Evolutionary conservation across 352 stramenopile species (phyloP).

Genomic region (Sclerospora graminicola): DNA sequence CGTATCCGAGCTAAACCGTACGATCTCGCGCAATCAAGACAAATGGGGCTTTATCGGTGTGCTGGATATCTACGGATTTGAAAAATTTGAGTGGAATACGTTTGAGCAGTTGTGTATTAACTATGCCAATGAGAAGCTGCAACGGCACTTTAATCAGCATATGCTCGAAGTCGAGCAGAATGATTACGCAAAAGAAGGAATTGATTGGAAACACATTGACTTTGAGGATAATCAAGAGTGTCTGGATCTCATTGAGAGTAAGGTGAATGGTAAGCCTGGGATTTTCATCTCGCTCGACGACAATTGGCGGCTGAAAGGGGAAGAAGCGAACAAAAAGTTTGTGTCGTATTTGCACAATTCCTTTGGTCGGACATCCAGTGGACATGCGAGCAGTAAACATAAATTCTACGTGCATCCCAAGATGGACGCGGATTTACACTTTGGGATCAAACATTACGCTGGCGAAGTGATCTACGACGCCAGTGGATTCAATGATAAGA

Average conservation of each 20-base stretch:
- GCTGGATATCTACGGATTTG: conserved; percentile 97
- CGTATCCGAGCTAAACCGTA: conserved; percentile 85
- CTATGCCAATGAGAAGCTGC: conserved; percentile 93
- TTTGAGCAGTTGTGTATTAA: conserved; percentile 97
- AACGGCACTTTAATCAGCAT: conserved; percentile 91
- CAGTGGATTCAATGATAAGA: conserved; percentile 97
- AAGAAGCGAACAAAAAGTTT: conserved; percentile 89
- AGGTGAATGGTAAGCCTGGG: conserved; percentile 80
- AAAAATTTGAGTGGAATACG: conserved; percentile 92
- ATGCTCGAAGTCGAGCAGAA: conserved; percentile 96
- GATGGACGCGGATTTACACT: conserved; percentile 82
- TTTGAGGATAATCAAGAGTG: conserved; percentile 92
- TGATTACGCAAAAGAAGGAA: conserved; percentile 95
- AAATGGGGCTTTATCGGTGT: conserved; percentile 92
- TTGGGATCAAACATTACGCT: conserved; percentile 86
- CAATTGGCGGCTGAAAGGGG: conserved; percentile 88
- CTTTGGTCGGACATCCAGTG: conserved; percentile 63
- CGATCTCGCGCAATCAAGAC: conserved; percentile 70
- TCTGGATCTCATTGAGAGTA: conserved; percentile 89
- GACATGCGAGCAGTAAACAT: conserved; percentile 56
- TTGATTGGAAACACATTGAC: conserved; percentile 88
- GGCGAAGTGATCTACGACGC: conserved; percentile 96
- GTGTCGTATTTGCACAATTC: conserved; percentile 78
- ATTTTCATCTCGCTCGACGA: conserved; percentile 96
- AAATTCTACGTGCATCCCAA: conserved; percentile 87